Base-by-base conservation (phyloP, 2,329 filamentous ascomycete species). In the Alternaria triticina region DNA sequence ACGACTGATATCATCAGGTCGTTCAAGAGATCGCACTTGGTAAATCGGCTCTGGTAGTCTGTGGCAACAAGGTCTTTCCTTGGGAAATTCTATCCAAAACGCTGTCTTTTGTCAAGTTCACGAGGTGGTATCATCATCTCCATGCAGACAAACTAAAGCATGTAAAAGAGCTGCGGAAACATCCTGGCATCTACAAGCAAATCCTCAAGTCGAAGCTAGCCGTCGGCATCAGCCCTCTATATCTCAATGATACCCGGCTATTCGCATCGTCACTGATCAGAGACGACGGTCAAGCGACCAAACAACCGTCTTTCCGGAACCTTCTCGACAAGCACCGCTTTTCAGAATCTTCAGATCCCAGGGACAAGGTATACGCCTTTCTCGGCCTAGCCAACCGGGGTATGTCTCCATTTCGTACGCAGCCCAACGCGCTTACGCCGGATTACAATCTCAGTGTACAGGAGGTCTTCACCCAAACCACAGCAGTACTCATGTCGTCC, bases 291-390 rank as follows among this genome's bases (percentile, higher is more conserved):
- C 33, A 45, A 25, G 10, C 23, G 45, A 23, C n/a, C 46, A 45
- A 28, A 27, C 57, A 49, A 36, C 69, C 64, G 46, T 59, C 71
- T 27, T 56, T 73, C n/a, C 57, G 67, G 6, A 55, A 70, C 57
- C 57, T 76, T 6, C 44, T 76, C 5, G 67, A 71, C 23, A 72
- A 70, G 28, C 73, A 74, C 45, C 68, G 74, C 28, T 72, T 70
- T 51, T 67, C 69, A 2, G 61, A 68, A 7, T 71, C 72, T 9
- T 73, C 70, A 3, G 72, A 77, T 60, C 68, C 74, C 9, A 63
- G 74, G 20, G 74, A 77, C 56, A 77, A 77, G 52, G 67, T 77
- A 3, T 76, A 74, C 47, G 72, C 73, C 9, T 70, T 77, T 40
- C 67, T 77, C 5, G 70, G 73, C 4, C 62, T 76, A 2, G 70